Base-by-base conservation (phyloP, 768 basidiomycete genomes). In the Saitozyma sp. region DNA sequence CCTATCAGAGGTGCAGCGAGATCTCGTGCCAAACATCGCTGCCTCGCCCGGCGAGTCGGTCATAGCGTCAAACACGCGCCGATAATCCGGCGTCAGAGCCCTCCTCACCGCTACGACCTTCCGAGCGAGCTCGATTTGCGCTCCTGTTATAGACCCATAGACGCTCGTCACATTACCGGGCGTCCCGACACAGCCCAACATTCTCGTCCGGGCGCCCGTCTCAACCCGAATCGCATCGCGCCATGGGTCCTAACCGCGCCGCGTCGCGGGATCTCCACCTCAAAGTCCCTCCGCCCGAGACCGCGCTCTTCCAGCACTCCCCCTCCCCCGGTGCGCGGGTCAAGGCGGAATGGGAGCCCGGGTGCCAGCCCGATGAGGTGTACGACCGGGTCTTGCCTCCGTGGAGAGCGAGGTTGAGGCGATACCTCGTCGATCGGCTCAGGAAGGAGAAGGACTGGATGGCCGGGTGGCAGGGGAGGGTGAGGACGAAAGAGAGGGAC, bases 341-440 rank as follows among this genome's bases (percentile, higher is more conserved):
- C 10, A 54, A 39, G 53, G 14, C 38, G 9, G 62, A 64, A 46
- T 64, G 62, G 62, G 62, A 64, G 39, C 62, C 62, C 3, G 78
- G 78, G 49, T 76, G 76, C 65, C 76, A 74, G 51, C 74, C 76
- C 48, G 78, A 77, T 53, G 70, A 70, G 62, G 70, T 79, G 29
- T 79, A 79, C 50, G 75, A 73, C 42, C 54, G 56, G 42, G 62
- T 63, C 14, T 50, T 79, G 46, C 67, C 76, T 0, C 11, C 50
- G 19, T 77, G 76, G 76, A 65, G 78, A 65, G 68, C 66, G 3
- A 48, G 55, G 51, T 39, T 76, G 9, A 54, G 78, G 29, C 40
- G 71, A 39, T 63, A 38, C 19, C 56, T 79, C 39, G 71, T 77
- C 9, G 56, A 42, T 38, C 45, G 71, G 46, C 57, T 79, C 55